These are phyloP conservation scores for Porpolomopsis calyptriformis DNA, from an alignment of 768 basidiomycete genomes.

Conservation along the genomic window DNA sequence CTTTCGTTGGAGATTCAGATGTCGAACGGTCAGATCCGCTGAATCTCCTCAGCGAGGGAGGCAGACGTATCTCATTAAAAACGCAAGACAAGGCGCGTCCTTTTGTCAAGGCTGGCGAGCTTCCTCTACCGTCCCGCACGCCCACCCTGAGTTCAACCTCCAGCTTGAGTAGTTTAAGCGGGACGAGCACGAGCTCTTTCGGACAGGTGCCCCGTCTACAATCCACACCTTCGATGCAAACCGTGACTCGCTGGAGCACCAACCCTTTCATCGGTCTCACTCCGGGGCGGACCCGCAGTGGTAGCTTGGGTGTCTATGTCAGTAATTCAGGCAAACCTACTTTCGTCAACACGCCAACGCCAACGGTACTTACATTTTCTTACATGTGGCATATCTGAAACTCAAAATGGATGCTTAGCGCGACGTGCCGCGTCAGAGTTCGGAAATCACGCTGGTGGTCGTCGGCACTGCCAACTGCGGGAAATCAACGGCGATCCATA, in stretches of 20 bases:
- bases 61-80: constrained; percentile 40
- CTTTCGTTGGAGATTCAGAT: constrained; percentile 37
- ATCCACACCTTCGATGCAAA: constrained; percentile 29
- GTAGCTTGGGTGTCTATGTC: constrained; percentile 43
- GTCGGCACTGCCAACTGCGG: constrained; percentile 73
- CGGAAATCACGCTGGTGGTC: constrained; percentile 58
- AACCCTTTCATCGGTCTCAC: constrained; percentile 9
- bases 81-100: constrained; percentile 32
- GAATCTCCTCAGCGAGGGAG: constrained; percentile 30
- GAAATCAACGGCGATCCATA: constrained; percentile 72
- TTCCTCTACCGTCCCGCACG: constrained; percentile 51
- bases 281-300: constrained; percentile 43
- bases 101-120: constrained; percentile 44
- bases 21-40: constrained; percentile 41
- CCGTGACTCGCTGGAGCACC: constrained; percentile 21
- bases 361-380: constrained; percentile 14
- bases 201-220: constrained; percentile 31
- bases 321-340: constrained; percentile 22
- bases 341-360: constrained; percentile 26
- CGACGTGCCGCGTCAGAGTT: constrained; percentile 12
- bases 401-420: constrained; percentile 10
- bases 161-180: constrained; percentile 28
- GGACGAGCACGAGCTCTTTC: constrained; percentile 25
- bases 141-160: constrained; percentile 29
- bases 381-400: constrained; percentile 3